Percentiles rank a stretch among this genome's conserved stretches.
Conservation (phyloP, 495 filamentous ascomycete genomes). For the Neurospora discreta region DNA sequence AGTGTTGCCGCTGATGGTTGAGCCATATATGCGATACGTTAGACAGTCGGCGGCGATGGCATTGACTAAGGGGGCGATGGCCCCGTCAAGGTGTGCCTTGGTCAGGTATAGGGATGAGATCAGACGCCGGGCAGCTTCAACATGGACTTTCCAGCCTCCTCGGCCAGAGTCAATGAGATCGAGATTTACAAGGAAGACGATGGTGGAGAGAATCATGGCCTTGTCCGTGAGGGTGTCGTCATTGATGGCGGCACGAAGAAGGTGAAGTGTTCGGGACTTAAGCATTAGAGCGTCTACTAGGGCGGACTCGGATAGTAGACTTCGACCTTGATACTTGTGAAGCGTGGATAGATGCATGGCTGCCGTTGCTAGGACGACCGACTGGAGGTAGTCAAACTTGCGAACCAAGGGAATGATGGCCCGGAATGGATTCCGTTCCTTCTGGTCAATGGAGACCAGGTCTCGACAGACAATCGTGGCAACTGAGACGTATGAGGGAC, state of each 20-base stretch:
- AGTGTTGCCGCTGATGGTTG: conserved; percentile 15
- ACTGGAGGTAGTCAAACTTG: conserved; percentile 32
- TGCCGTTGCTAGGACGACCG: conserved; percentile 42
- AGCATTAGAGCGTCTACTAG: conserved; percentile 39
- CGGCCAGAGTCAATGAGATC: conserved; percentile 46
- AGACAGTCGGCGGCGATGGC: conserved; percentile 35
- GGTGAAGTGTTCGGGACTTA: conserved; percentile 37
- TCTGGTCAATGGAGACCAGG: conserved; percentile 40
- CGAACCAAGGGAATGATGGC: conserved; percentile 35
- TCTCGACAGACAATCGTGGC: conserved; percentile 40
- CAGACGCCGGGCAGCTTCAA: conserved; percentile 37
- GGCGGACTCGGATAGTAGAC: conserved; percentile 15
- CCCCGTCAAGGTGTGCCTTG: conserved; percentile 14
- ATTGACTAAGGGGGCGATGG: conserved; percentile 24
- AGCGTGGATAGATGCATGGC: conserved; percentile 42
- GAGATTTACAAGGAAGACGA: conserved; percentile 47
- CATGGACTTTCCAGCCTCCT: conserved; percentile 43
- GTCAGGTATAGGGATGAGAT: conserved; percentile 20
- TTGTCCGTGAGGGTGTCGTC: conserved; percentile 20
- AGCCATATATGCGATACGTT: conserved; percentile 31
- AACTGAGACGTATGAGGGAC: conserved; percentile 25
- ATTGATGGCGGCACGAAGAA: conserved; percentile 26
- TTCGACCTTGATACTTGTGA: conserved; percentile 12
- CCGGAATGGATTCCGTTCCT: conserved; percentile 39
- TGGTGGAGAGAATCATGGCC: conserved; percentile 35